Percentiles rank a stretch among this genome's conserved stretches.
phyloP scores from a whole-genome alignment of 345 rosid genomes.

The Populus nigra region DNA sequence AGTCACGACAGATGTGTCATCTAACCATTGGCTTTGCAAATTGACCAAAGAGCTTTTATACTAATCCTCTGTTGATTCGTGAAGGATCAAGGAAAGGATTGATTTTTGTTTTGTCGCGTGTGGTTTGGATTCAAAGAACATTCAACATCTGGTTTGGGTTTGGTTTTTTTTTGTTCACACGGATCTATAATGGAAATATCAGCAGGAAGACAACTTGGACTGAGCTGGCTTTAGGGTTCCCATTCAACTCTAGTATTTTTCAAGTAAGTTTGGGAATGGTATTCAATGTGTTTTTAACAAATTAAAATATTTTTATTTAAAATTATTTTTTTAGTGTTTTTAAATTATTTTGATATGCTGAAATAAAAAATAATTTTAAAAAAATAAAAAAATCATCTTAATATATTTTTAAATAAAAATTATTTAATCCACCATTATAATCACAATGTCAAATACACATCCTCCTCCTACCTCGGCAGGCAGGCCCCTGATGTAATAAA shows the following conservation, averaged over 20 bases:
- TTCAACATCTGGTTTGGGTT: neutral
- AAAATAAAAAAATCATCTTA: too few species aligned
- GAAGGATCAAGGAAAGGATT: neutral
- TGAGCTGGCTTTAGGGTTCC: neutral
- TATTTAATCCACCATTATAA: too few species aligned
- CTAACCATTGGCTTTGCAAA: neutral
- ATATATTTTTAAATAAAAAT: too few species aligned
- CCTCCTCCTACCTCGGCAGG: too few species aligned
- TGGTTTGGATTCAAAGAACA: neutral
- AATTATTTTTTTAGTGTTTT: too few species aligned
- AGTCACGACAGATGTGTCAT: neutral
- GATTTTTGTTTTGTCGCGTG: neutral
- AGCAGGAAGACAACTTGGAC: neutral
- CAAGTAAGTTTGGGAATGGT: too few species aligned
- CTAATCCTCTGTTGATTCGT: neutral
- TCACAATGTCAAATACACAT: too few species aligned
- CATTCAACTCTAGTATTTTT: too few species aligned
- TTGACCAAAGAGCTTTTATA: neutral
- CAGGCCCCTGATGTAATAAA: too few species aligned
- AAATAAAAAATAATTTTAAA: too few species aligned
- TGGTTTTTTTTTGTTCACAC: neutral
- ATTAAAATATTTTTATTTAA: too few species aligned
- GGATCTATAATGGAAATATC: neutral
- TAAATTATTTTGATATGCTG: accelerated
- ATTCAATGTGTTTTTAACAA: too few species aligned